Conservation (phyloP, 768 basidiomycete species). For the Leccinum uliginosum region DNA sequence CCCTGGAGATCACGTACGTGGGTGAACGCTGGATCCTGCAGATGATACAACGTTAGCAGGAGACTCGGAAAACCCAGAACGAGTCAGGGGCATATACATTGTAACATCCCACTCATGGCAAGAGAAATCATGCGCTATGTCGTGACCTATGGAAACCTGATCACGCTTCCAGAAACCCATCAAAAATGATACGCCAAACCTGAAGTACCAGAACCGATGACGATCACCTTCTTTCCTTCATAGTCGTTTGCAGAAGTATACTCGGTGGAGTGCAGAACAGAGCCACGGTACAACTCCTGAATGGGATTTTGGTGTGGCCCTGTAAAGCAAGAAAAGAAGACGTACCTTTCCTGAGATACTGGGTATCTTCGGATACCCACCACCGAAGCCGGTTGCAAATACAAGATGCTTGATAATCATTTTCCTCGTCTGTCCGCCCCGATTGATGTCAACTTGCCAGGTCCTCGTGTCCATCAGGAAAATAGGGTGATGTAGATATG, state of each 20-base stretch:
- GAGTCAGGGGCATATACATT: constrained; percentile 13
- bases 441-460: constrained; percentile 41
- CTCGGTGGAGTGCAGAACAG: constrained; percentile 48
- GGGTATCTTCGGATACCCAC: constrained; percentile 46
- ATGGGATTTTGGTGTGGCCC: neutral
- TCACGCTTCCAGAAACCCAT: neutral
- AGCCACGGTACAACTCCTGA: constrained; percentile 49
- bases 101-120: constrained; percentile 27
- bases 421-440: constrained; percentile 28
- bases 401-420: constrained; percentile 48
- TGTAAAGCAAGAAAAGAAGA: neutral
- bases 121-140: constrained; percentile 35
- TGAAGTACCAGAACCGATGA: constrained; percentile 62
- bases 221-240: constrained; percentile 57
- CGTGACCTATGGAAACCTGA: constrained; percentile 26
- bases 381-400: constrained; percentile 51
- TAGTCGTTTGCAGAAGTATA: constrained; percentile 45
- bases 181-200: constrained; percentile 27
- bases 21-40: constrained; percentile 10
- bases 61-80: constrained; percentile 32
- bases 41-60: neutral
- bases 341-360: constrained; percentile 39
- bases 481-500: too few species aligned
- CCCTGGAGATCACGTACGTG: neutral
- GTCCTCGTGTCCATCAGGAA: constrained; percentile 29